Evolutionary conservation across 805 yeast genomes (phyloP).

Genomic region (Metschnikowia noctiluminum): DNA sequence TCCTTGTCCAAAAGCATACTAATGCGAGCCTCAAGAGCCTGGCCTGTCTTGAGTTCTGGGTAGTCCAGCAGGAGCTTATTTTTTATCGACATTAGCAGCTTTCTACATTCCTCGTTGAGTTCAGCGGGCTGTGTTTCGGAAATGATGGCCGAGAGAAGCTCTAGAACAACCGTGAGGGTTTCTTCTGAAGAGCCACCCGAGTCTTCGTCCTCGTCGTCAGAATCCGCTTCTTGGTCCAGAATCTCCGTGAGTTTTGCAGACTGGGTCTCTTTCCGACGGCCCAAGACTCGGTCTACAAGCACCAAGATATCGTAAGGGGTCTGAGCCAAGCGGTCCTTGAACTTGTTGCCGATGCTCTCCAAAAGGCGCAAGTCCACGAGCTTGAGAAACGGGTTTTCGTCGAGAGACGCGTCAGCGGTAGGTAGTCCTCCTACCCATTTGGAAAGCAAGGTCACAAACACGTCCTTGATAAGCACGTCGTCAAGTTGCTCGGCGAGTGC

Average conservation of each 20-base stretch:
- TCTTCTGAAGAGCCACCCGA: slow-evolving; percentile 28
- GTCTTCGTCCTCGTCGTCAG: slow-evolving; percentile 17
- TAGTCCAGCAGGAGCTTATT: slow-evolving; percentile 13
- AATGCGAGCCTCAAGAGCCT: slow-evolving; percentile 31
- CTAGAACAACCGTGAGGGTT: slow-evolving; percentile 30
- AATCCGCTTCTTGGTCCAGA: slow-evolving; percentile 7
- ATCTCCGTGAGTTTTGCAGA: background rate
- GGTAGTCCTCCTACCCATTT: slow-evolving; percentile 51
- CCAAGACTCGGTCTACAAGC: slow-evolving; percentile 26
- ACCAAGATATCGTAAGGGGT: slow-evolving; percentile 57
- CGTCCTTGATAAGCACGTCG: slow-evolving; percentile 41
- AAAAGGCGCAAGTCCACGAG: slow-evolving; percentile 61
- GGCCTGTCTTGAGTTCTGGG: slow-evolving; percentile 7
- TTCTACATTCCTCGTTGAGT: slow-evolving; percentile 28
- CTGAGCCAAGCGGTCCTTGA: slow-evolving; percentile 53
- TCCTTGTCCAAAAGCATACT: slow-evolving; percentile 24
- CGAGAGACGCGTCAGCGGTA: slow-evolving; percentile 3
- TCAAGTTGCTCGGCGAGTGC: slow-evolving; percentile 49
- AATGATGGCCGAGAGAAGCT: slow-evolving; percentile 35
- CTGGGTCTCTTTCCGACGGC: slow-evolving; percentile 16
- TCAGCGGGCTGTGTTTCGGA: slow-evolving; percentile 26
- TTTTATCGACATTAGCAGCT: slow-evolving; percentile 28
- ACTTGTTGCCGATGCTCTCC: slow-evolving; percentile 55
- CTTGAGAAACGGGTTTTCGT: slow-evolving; percentile 48
- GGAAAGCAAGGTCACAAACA: slow-evolving; percentile 51